Base-by-base conservation (phyloP, 352 stramenopile species). In the Saprolegnia diclina region DNA sequence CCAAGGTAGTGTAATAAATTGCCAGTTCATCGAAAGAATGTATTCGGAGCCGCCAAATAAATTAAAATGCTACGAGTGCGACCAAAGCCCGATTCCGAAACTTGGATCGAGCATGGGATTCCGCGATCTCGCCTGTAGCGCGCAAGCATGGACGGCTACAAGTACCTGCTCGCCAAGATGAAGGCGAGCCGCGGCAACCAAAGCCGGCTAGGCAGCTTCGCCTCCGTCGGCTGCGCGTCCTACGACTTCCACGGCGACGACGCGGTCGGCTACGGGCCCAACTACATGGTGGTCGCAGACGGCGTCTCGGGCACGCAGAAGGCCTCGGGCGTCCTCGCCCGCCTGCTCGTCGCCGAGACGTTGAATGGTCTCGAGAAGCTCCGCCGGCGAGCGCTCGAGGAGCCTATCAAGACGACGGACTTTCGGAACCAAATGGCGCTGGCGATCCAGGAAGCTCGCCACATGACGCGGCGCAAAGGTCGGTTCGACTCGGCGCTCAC, bases 211-310 rank as follows among this genome's bases (percentile, higher is more conserved):
- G 63, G 63, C 19, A 69, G 83, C 71, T 94, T 95, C 67, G 67
- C 79, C 65, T 94, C 87, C 5, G 83, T 95, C 2, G 82, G 80
- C 45, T 90, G 79, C 55, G 85, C 87, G 9, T 76, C 79, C 55
- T 82, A 93, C 75, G 85, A 76, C 64, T 95, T 91, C 74, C 85
- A 94, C 59, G 87, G 85, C 42, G 87, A 95, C 74, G 87, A 95
- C 64, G 87, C 87, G 1, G 82, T 93, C 22, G 87, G 85, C n/a
- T 95, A 89, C 67, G 87, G 87, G 0, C 83, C 85, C 3, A 76
- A 81, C 46, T 95, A 90, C 75, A 93, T 95, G 85, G 85, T 93
- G 22, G 80, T 93, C 21, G 83, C 85, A 1, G 87, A 95, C 74
- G 87, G 87, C 56, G 87, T 95, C 24, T 94, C 87, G 2, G 85